Base-by-base conservation (phyloP, 371 early-diverging fungal species). In the Apophysomyces trapeziformis region DNA sequence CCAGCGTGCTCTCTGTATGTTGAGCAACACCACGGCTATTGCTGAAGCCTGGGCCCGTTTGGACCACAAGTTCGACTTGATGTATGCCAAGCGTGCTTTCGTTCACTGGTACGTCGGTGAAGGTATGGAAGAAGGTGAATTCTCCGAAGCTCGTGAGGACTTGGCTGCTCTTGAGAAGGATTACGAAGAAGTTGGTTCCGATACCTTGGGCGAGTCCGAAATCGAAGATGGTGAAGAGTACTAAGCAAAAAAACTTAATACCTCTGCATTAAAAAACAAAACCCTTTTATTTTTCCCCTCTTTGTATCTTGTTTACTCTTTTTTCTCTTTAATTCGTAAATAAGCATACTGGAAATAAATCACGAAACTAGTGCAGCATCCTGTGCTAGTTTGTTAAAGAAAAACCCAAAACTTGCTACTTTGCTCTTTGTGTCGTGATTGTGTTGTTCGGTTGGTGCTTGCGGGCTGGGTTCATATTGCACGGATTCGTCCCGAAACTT, bases 41-140 rank as follows among this genome's bases (percentile, higher is more conserved):
- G 90, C 92, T 59, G 95, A 95, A 77, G 95, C 96, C 64, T 97
- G 96, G 96, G 89, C 90, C 66, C 91, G 95, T 75, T 84, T 96
- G 50, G 93, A 96, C 79, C 90, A 93, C 78, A 95, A 95, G 89
- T 96, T 96, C 74, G 92, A 92, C 75, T 80, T 94, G 58, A 97
- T 95, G 97, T 97, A 93, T 84, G 92, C 93, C 80, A 95, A 95
- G 89, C 91, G 95, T 79, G 97, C 97, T 65, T 97, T 97, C 78
- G 96, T 97, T 47, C 97, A 97, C 87, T 97, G 97, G 97, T 97
- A 95, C 83, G 96, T 95, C 70, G 95, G 96, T 74, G 97, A 97
- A 83, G 97, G 97, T 85, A 91, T 91, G 92, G 92, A 93, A 72
- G 93, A 93, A 80, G 76, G 92, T 69, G 93, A 93, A 75, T 94